These are phyloP conservation scores for Hypoxylon sp. DNA, from an alignment of 2,329 filamentous ascomycete species.

Conservation along the genomic window DNA sequence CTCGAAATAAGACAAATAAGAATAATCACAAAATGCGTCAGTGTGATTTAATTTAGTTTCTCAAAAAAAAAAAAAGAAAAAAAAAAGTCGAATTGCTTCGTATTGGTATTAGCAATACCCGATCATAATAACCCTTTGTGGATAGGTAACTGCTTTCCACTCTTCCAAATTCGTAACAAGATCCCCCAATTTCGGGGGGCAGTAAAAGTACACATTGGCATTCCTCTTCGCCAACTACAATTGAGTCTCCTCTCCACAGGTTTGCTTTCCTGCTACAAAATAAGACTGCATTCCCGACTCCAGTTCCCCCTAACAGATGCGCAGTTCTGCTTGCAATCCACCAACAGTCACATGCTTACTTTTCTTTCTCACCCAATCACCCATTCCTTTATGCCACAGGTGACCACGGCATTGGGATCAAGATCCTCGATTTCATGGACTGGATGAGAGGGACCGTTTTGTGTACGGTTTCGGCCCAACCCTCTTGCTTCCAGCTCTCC, in stretches of 20 bases:
- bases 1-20: not conserved
- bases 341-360: not conserved
- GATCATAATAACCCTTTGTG: not conserved
- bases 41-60: not conserved
- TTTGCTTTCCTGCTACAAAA: slow-evolving; percentile 12
- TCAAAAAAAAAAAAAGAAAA: too few species aligned
- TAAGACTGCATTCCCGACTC: slow-evolving; percentile 35
- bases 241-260: slow-evolving; percentile 5
- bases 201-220: slow-evolving; percentile 29
- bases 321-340: slow-evolving; percentile 15
- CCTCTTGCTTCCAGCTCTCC: slow-evolving; percentile 94
- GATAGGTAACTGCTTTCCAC: slow-evolving; percentile 6
- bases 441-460: slow-evolving; percentile 98
- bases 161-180: slow-evolving; percentile 8
- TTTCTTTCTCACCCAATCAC: slow-evolving; percentile 9
- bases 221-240: not conserved
- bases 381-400: slow-evolving; percentile 76
- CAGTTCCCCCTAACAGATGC: slow-evolving; percentile 35
- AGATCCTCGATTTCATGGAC: slow-evolving; percentile 91
- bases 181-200: slow-evolving; percentile 13
- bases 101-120: slow-evolving; percentile 28
- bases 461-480: slow-evolving; percentile 97
- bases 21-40: not conserved
- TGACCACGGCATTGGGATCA: slow-evolving; percentile 97
- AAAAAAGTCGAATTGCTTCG: slow-evolving; percentile 22